Conservation (phyloP, 75 land plant species). For the Picea glauca region DNA sequence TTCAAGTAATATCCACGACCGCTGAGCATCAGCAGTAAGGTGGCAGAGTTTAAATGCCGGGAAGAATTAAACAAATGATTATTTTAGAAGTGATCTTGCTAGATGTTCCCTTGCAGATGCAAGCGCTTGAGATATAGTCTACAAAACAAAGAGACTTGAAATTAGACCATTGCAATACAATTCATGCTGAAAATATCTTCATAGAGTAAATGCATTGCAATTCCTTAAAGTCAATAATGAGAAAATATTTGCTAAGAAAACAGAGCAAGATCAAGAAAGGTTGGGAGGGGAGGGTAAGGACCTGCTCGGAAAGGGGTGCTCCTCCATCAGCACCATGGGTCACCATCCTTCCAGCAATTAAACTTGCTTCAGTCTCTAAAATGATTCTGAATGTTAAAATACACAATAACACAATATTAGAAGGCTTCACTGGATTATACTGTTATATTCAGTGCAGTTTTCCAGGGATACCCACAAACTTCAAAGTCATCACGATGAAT, state of each 20-base stretch:
- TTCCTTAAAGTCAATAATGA: no score
- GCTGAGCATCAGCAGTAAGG: no score
- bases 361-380: constrained; percentile 78
- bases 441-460: no score
- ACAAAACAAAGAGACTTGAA: constrained; percentile 16
- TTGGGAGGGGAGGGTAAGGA: background rate
- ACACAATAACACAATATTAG: background rate
- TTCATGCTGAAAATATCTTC: background rate
- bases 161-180: background rate
- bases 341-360: constrained; percentile 73
- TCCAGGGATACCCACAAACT: no score
- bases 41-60: no score
- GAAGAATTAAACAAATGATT: background rate
- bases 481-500: no score
- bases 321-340: constrained; percentile 62
- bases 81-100: constrained; percentile 77
- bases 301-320: constrained; percentile 89
- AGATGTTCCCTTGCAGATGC: constrained; percentile 89
- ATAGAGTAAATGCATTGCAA: no score
- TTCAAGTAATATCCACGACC: no score
- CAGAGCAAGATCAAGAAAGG: no score
- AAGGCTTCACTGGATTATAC: background rate
- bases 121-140: constrained; percentile 91
- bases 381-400: constrained; percentile 51
- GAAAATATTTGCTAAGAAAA: no score